Conservation (phyloP, 2,329 filamentous ascomycete species). For the Clonostachys byssicola region DNA sequence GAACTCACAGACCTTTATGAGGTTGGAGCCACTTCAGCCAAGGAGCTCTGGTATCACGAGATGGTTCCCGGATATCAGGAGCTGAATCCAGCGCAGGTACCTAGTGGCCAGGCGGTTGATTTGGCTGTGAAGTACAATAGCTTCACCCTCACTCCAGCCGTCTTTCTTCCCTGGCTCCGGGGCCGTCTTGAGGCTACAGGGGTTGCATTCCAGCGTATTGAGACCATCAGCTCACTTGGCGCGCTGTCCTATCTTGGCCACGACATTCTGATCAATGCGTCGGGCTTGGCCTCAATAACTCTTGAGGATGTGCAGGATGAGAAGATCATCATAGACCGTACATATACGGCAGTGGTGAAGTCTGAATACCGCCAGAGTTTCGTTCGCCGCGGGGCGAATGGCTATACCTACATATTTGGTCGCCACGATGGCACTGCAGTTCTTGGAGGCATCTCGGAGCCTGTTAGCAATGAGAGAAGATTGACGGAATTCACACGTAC, state of each 20-base stretch:
- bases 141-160: conserved; percentile 2
- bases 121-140: neutral
- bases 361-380: conserved; percentile 4
- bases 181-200: conserved; percentile 3
- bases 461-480: neutral
- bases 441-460: conserved; percentile 9
- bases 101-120: neutral
- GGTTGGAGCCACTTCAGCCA: conserved; percentile 1
- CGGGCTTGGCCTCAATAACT: conserved; percentile 1
- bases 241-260: conserved; percentile 6
- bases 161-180: conserved; percentile 6
- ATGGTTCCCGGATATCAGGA: conserved; percentile 2
- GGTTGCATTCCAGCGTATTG: conserved; percentile 5
- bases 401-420: conserved; percentile 10
- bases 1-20: conserved; percentile 2
- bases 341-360: conserved; percentile 6
- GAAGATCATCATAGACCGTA: conserved; percentile 4
- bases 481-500: neutral
- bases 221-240: conserved; percentile 2
- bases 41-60: conserved; percentile 6
- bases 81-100: neutral
- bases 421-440: conserved; percentile 9
- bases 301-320: conserved; percentile 5
- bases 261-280: conserved; percentile 8
- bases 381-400: conserved; percentile 2